Evolutionary conservation across 2,329 filamentous ascomycete species (phyloP), one percentile per base, ranked within the genome.

Genomic region (Fonsecaea monophora): DNA sequence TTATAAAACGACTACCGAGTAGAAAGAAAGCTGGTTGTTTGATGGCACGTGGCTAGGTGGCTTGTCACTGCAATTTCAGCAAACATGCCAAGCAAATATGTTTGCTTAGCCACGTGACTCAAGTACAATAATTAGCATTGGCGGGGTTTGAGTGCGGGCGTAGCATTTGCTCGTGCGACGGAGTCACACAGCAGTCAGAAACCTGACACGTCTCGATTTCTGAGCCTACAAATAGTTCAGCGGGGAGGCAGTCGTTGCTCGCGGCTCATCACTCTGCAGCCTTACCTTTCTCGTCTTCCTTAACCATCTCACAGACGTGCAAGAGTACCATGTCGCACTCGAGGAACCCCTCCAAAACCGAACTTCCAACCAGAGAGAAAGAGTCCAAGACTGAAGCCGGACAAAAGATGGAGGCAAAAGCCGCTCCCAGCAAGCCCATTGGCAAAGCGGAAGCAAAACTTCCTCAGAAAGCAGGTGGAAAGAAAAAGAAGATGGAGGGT

Each of bases 401-500:
- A 32, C 58, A 57, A 10, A 85, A 83, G 77, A 83, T 79, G 71
- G 81, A 78, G 18, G 78, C 84, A 71, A 77, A 82, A 45, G 75
- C 76, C 65, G 63, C 34, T 77, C 78, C 30, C 81, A 77, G 77
- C 45, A 78, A 81, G 72, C 75, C 79, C 45, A 74, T 76, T 68
- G 78, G 77, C 58, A 82, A 83, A 73, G 63, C 76, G 21, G 81
- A 82, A 69, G 74, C 78, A n/a, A 83, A 82, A 72, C 77, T 79
- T 67, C 75, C 77, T 54, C 68, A 77, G 21, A 82, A 83, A 70
- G 67, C 77, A 30, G 59, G 62, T 21, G 68, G 69, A 18, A 72
- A 70, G 65, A 81, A 79, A 73, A 85, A 86, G 77, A 86, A 85
- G 80, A 84, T 83, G 55, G 86, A 88, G 53, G 86, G 86, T 56